Evolutionary conservation across 805 yeast genomes (phyloP), one percentile per base, ranked within the genome.

Genomic region (Zygosaccharomyces lentus): DNA sequence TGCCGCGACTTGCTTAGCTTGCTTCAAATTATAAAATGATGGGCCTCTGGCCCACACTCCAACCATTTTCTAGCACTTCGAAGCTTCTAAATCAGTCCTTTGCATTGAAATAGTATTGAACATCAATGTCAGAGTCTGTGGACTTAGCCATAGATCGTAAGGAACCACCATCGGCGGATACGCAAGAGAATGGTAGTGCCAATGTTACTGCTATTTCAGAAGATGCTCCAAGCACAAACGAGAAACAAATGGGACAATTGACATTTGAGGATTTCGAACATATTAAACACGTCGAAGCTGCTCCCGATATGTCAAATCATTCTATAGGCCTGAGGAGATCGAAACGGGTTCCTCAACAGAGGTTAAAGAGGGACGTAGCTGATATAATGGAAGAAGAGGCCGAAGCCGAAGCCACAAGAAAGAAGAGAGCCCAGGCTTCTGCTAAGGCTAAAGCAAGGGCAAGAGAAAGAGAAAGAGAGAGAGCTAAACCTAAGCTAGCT

Each of bases 261-360:
- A 59, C 64, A 1, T 58, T 63, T 42, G 57, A 53, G 29, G 67
- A 63, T 45, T 63, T 59, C 41, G 55, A 56, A 26, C 51, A 51
- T 41, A 53, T 61, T 12, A 54, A 51, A 36, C 50, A 53, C n/a
- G 55, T 57, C 3, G 50, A 48, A 23, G 26, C 45, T n/a, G 46
- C 54, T 19, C 51, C 45, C 9, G 51, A 47, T 13, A 41, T 40
- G 31, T 47, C 49, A 19, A 46, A 34, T 26, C 46, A 37, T 30
- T 29, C 48, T 9, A 27, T 41, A 10, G 54, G 52, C 23, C 47
- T 58, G 12, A 55, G 64, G 46, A 55, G 63, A 48, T 58, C 63
- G 8, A 48, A 50, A 19, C 58, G 64, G 49, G 56, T 56, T 13
- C 53, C 48, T 37, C 51, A 45, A 37, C 54, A 59, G 29, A 58